A percentile compares a stretch with the other conserved stretches of the same genome.
Conservation (phyloP, 768 basidiomycete species). For the Saitozyma sp. region DNA sequence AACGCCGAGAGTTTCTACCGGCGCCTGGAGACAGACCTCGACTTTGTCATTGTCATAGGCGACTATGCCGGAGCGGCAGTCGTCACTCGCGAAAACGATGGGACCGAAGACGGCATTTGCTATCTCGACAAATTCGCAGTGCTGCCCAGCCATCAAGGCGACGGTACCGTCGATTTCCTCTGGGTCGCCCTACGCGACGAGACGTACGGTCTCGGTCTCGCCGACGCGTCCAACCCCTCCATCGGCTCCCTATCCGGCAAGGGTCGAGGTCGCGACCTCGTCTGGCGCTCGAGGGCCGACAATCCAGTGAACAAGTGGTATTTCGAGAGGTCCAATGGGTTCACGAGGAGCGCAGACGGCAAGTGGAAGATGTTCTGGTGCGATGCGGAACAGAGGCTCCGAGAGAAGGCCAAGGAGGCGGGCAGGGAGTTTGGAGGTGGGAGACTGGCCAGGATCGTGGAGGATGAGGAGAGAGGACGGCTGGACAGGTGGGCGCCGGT, state of each 20-base stretch:
- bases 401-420: constrained; percentile 46
- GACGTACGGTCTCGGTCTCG: constrained; percentile 91
- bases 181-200: constrained; percentile 99
- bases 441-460: constrained; percentile 56
- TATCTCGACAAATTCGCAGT: constrained; percentile 99
- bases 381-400: constrained; percentile 85
- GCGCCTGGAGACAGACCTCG: constrained; percentile 72
- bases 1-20: constrained; percentile 73
- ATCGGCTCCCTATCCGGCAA: constrained; percentile 80
- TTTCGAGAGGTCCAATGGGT: constrained; percentile 91
- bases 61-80: constrained; percentile 95
- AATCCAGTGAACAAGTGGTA: constrained; percentile 99
- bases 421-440: constrained; percentile 52
- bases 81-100: constrained; percentile 65
- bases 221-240: constrained; percentile 91
- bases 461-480: constrained; percentile 66
- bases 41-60: constrained; percentile 90
- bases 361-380: constrained; percentile 98
- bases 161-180: constrained; percentile 97
- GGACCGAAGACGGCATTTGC: constrained; percentile 53
- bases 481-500: constrained; percentile 68
- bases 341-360: constrained; percentile 55
- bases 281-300: constrained; percentile 89
- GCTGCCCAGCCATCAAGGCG: constrained; percentile 89
- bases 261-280: constrained; percentile 88